These are phyloP conservation scores for Candida railenensis DNA, from an alignment of 805 yeast species.

Conservation along the genomic window DNA sequence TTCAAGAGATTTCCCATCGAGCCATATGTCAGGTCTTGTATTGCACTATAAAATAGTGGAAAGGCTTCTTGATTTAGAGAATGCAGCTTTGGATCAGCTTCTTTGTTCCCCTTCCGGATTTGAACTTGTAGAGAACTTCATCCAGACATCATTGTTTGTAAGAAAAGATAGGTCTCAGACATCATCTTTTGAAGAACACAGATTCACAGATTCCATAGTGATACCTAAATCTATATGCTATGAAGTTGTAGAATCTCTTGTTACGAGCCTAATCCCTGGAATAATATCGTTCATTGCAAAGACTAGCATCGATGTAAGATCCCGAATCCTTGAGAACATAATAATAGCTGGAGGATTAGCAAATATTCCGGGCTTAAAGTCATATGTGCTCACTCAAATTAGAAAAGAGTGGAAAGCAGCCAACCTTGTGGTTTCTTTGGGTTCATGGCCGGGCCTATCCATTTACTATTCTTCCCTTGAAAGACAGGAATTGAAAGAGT, in stretches of 20 bases:
- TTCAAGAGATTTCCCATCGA: not conserved
- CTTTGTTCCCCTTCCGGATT: constrained; percentile 11
- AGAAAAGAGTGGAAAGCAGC: not conserved
- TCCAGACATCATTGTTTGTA: constrained; percentile 8
- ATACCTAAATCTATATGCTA: constrained; percentile 13
- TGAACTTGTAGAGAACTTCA: constrained; percentile 17
- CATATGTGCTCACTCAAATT: not conserved
- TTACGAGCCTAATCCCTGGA: constrained; percentile 5
- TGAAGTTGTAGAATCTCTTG: constrained; percentile 12
- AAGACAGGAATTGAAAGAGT: constrained; percentile 11
- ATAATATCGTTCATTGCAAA: constrained; percentile 8
- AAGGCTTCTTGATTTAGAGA: constrained; percentile 11
- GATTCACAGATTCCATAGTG: constrained; percentile 10
- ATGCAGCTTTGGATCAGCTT: constrained; percentile 9
- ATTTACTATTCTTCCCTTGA: constrained; percentile 23
- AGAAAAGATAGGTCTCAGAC: not conserved
- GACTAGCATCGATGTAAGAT: constrained; percentile 20
- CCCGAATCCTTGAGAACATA: constrained; percentile 15
- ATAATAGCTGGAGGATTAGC: constrained; percentile 24
- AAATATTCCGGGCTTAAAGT: constrained; percentile 22
- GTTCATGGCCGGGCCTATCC: constrained; percentile 34
- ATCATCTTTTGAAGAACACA: constrained; percentile 4
- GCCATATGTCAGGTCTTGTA: constrained; percentile 12
- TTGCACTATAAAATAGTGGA: constrained; percentile 19
- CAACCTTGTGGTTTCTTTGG: constrained; percentile 14